Evolutionary conservation across 1,139 yeast species (phyloP), one percentile per base, ranked within the genome.

Genomic region (Nakaseomyces sp.): DNA sequence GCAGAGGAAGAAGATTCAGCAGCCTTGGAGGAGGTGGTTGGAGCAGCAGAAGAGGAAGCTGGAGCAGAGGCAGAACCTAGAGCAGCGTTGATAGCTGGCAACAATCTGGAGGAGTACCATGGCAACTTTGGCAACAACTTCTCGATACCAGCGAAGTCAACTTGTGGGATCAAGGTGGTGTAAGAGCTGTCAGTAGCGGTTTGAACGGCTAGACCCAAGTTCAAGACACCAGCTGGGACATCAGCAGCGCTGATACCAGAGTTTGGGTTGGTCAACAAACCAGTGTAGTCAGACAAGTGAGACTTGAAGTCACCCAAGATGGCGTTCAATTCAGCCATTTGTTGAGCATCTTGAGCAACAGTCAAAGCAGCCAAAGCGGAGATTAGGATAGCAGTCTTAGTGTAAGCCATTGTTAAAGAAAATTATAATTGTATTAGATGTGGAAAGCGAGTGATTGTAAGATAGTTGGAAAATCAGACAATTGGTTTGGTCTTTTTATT

Each of bases 71-170:
- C 28, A 17, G 43, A n/a, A 10, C 28, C 24, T 30, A 2, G 45
- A 33, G 44, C 47, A 37, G 57, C 44, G 12, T 47, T 46, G n/a
- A 55, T 38, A 18, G 51, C 49, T 33, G 62, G 57, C 10, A 47
- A 54, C 37, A 64, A 49, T 65, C 74, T 68, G 43, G 65, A 50
- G 10, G 70, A 64, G 55, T 69, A 70, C 74, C 74, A 70, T 54
- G 73, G 72, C 42, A 70, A 58, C 35, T 57, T 65, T 31, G 72
- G 64, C 22, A 65, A 64, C 51, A 68, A 62, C n/a, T 63, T 43
- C n/a, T 63, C 54, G 38, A 62, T 62, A 24, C 57, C 61, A 35
- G 54, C 44, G 43, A 54, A 47, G 47, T 61, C 58, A 35, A 61
- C 52, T 41, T 49, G 42, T 35, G 54, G 40, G 48, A 56, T 61